These are phyloP conservation scores for Eutrema japonicum DNA, from an alignment of 345 rosid genomes.

Conservation along the genomic window DNA sequence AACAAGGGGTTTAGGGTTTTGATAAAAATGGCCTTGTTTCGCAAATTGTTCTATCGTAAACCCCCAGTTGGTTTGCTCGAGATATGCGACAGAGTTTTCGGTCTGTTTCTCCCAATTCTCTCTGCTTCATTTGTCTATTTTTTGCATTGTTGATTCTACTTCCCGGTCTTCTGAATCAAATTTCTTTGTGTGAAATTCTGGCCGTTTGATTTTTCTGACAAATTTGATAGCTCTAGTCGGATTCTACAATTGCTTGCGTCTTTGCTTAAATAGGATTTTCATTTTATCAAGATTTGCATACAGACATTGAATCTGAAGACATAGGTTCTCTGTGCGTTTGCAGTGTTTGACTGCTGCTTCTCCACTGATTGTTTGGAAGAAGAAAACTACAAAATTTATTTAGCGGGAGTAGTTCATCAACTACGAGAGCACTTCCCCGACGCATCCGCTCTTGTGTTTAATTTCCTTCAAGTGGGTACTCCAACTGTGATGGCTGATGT, in stretches of 20 bases:
- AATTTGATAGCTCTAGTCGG: constrained; percentile 3
- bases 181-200: neutral
- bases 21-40: constrained; percentile 73
- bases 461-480: constrained; percentile 77
- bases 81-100: constrained; percentile 85
- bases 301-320: constrained; percentile 22
- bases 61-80: constrained; percentile 95
- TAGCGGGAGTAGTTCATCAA: constrained; percentile 68
- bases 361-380: constrained; percentile 67
- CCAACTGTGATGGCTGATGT: constrained; percentile 60
- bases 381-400: constrained; percentile 62
- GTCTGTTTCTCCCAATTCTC: constrained; percentile 43
- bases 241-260: neutral
- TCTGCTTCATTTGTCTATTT: neutral
- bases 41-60: constrained; percentile 77
- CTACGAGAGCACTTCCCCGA: constrained; percentile 77
- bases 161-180: neutral
- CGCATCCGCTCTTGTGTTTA: constrained; percentile 80
- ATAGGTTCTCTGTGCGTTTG: constrained; percentile 19
- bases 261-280: neutral
- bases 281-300: neutral
- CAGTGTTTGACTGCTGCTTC: constrained; percentile 94
- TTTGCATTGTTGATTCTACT: constrained; percentile 4
- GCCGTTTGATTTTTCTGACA: neutral
- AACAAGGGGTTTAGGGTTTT: constrained; percentile 14